Percentiles rank a stretch among this genome's conserved stretches.
These are phyloP conservation scores for Helianthus annuus DNA, from an alignment of 129 eudicot species.

Conservation along the genomic window HanXRQr2.0-SUNRISE NC_035433.2:50096361-50096860, in stretches of 20 bases:
- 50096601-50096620: conserved; percentile 22
- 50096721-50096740: conserved; percentile 41
- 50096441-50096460: conserved; percentile 43
- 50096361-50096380: conserved; percentile 70
- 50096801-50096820: conserved; percentile 72
- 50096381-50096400: conserved; percentile 64
- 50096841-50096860: conserved; percentile 37
- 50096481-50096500: conserved; percentile 55
- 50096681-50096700: conserved; percentile 28
- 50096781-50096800: conserved; percentile 50
- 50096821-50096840: conserved; percentile 61
- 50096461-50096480: conserved; percentile 54
- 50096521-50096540: conserved; percentile 38
- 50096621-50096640: conserved; percentile 36
- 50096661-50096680: conserved; percentile 26
- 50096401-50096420: conserved; percentile 53
- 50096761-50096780: conserved; percentile 34
- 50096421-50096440: conserved; percentile 48
- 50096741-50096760: conserved; percentile 19
- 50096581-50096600: conserved; percentile 48
- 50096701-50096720: conserved; percentile 43
- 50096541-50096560: conserved; percentile 18
- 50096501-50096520: conserved; percentile 30
- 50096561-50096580: conserved; percentile 60
- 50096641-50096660: conserved; percentile 19